Evolutionary conservation across 2,329 filamentous ascomycete species (phyloP), one percentile per base, ranked within the genome.

Genomic region (Trichoderma koningiopsis): DNA sequence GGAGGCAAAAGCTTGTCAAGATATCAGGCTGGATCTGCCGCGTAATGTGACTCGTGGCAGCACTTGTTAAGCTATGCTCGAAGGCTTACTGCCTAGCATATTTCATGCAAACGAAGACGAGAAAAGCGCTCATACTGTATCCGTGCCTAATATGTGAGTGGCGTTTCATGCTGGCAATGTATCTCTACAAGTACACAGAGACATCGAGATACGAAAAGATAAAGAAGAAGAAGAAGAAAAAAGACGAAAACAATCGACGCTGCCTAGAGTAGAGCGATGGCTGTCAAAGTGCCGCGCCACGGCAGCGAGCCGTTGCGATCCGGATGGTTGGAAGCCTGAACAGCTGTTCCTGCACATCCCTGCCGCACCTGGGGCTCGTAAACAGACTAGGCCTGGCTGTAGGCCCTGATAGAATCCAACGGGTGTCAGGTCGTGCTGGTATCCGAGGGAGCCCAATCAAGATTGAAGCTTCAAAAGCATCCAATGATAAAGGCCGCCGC

Each of bases 291-390:
- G 47, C 35, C 49, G 53, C 49, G 47, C 65, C 29, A 65, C 52
- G 63, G 68, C 68, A 68, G 58, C 35, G 43, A 60, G 43, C 33
- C 35, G 70, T 65, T 52, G 61, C 56, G 60, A 55, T 59, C 69
- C 60, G 69, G 68, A 64, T 55, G 31, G 58, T 65, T 60, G 60
- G 56, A 59, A 58, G 29, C 13, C 24, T 43, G 49, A 35, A 37
- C 16, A 52, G 62, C 65, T 68, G 61, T 63, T 58, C 57, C 61
- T 70, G 68, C 64, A 22, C 65, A 70, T 70, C 69, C 52, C 55
- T 62, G 59, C 55, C 22, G 5, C 33, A 55, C 55, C 57, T 55
- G 69, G 63, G 57, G 43, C 29, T 58, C 64, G 55, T 24, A 64
- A 43, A 55, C 49, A 43, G 37, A 49, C 61, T 43, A 55, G 49